Base-by-base conservation (phyloP, 1,139 yeast genomes). In the Geotrichum fermentans region DNA sequence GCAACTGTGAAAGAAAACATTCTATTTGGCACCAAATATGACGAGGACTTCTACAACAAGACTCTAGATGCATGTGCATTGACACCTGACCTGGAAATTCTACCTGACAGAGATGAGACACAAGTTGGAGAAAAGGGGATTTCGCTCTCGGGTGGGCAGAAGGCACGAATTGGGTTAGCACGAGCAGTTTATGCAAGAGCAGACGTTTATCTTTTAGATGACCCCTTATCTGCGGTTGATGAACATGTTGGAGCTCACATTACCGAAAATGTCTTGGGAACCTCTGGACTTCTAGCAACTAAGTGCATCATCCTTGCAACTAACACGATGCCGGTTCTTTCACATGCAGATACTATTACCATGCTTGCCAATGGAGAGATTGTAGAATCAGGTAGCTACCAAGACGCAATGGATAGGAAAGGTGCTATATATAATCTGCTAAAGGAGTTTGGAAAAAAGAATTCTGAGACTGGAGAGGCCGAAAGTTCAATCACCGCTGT, bases 91-190 rank as follows among this genome's bases (percentile, higher is more conserved):
- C 65, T 88, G 52, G 77, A 74, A 40, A 76, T 82, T 32, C 73
- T 88, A 47, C 89, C 95, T 0, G 87, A 85, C 62, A 92, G 94
- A 18, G 95, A 87, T 62, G 77, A 73, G 44, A 87, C 96, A 1
- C 78, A 83, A 56, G 95, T 88, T 50, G 96, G 96, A 46, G 96
- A 88, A 66, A 84, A 86, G 61, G 96, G 96, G 49, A 86, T 88
- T 47, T 82, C 95, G 1, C 73, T 88, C 47, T 83, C 94, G 18
- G 96, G 96, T 45, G 96, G 96, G 18, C 96, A 88, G 65, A 88
- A 86, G 69, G 95, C 96, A 0, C 77, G 96, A 61, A 74, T 88
- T 28, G 78, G 92, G 10, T 72, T 88, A 49, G 96, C 96, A 0
- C 76, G 96, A 60, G 95, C 96, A 1, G 94, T 88, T 1, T 88